Conservation (phyloP, 352 stramenopile species). For the Thraustochytrium sp. region DNA sequence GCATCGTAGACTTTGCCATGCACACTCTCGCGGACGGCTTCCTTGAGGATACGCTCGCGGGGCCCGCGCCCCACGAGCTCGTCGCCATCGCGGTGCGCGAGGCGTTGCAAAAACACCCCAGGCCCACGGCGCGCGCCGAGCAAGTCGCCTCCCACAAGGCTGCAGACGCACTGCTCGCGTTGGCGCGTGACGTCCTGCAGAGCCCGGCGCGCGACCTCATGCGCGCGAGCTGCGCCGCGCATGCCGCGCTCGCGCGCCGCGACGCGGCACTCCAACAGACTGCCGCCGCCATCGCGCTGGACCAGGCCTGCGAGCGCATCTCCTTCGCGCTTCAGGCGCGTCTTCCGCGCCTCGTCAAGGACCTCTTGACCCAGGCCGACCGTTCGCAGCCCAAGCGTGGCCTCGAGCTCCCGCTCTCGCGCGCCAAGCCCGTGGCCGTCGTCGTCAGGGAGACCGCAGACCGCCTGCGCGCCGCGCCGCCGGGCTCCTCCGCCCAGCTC, state of each 20-base stretch:
- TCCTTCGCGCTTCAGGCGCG: neutral
- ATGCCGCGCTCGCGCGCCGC: neutral
- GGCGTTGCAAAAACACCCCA: neutral
- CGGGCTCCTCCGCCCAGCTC: neutral
- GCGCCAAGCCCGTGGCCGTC: neutral
- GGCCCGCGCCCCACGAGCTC: neutral
- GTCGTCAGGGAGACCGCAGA: neutral
- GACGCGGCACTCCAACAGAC: neutral
- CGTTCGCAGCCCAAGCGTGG: neutral
- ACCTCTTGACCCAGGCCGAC: neutral
- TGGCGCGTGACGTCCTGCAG: neutral
- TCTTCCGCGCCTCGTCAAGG: neutral
- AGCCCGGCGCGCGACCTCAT: neutral
- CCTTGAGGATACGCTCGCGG: neutral
- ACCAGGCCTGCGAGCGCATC: neutral
- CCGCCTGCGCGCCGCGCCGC: neutral
- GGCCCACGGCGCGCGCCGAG: neutral
- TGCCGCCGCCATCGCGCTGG: neutral
- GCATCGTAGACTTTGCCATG: neutral
- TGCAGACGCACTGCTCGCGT: neutral
- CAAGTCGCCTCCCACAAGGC: neutral
- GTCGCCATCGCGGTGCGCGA: neutral
- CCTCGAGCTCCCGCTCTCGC: neutral
- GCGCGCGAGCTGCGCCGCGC: neutral
- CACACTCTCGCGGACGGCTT: neutral